These are phyloP conservation scores for Tillandsia fasciculata DNA, from an alignment of 176 grass and related monocot species.

Conservation along the genomic window DNA sequence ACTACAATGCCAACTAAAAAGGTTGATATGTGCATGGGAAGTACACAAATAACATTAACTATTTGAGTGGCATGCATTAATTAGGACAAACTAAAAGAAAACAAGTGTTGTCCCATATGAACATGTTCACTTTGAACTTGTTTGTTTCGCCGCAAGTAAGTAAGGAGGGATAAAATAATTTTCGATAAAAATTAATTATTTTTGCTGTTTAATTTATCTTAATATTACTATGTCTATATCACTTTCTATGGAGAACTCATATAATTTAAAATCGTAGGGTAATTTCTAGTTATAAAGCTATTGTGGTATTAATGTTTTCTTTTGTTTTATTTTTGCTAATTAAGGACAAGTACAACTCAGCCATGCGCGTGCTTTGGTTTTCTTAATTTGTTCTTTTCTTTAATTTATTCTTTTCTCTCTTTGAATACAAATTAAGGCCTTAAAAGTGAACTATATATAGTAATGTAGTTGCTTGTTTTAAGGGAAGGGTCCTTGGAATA, in stretches of 20 bases:
- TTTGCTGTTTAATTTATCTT: too few species aligned
- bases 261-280: too few species aligned
- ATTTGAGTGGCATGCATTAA: neutral
- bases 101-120: neutral
- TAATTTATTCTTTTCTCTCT: neutral
- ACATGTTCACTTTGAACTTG: neutral
- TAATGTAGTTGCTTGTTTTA: conserved; percentile 8
- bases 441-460: neutral
- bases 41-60: neutral
- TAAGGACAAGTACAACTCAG: too few species aligned
- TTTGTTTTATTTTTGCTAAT: too few species aligned
- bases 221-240: too few species aligned
- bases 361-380: neutral
- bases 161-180: too few species aligned
- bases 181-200: too few species aligned
- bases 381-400: neutral
- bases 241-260: too few species aligned
- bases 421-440: neutral
- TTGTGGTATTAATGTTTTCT: too few species aligned
- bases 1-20: neutral
- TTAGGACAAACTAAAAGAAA: neutral
- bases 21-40: neutral
- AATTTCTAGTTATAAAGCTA: too few species aligned
- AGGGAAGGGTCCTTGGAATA: conserved; percentile 9
- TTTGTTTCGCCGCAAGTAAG: too few species aligned